A percentile compares a stretch with the other conserved stretches of the same genome.
phyloP scores from a whole-genome alignment of 306 rosid species.

The Acacia confusa region DNA sequence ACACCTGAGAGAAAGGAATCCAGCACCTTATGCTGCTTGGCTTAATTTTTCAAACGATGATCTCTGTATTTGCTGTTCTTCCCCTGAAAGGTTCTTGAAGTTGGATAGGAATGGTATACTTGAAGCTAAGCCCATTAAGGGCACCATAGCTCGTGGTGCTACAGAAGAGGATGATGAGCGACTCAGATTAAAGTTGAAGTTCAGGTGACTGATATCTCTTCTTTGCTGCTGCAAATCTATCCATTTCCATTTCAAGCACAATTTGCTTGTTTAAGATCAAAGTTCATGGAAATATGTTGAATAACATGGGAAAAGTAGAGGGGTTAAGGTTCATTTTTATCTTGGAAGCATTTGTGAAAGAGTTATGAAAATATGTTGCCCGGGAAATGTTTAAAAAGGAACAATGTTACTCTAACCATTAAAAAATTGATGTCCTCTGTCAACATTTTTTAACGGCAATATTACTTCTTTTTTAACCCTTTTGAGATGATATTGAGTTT shows the following conservation, averaged over 20 bases:
- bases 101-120: conserved; percentile 67
- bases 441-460: too few relatives aligned
- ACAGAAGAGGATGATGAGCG: conserved; percentile 74
- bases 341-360: too few relatives aligned
- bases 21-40: conserved; percentile 99
- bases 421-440: too few relatives aligned
- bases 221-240: conserved; percentile 17
- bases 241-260: conserved; percentile 12
- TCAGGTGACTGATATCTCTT: conserved; percentile 58
- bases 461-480: too few relatives aligned
- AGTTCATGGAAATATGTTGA: conserved; percentile 8
- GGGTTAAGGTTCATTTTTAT: too few relatives aligned
- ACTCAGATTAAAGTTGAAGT: conserved; percentile 65
- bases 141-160: conserved; percentile 85
- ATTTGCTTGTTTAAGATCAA: background rate
- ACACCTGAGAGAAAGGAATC: conserved; percentile 83
- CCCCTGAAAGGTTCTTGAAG: conserved; percentile 92
- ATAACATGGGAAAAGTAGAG: conserved; percentile 16
- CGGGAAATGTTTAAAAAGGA: too few relatives aligned
- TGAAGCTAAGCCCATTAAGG: conserved; percentile 99
- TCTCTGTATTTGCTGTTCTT: conserved; percentile 81
- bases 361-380: too few relatives aligned
- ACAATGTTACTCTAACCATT: too few relatives aligned
- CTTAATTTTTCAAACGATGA: conserved; percentile 80
- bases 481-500: too few relatives aligned